These are phyloP conservation scores for Fusarium caatingaense DNA, from an alignment of 2,329 filamentous ascomycete species.

Conservation along the genomic window DNA sequence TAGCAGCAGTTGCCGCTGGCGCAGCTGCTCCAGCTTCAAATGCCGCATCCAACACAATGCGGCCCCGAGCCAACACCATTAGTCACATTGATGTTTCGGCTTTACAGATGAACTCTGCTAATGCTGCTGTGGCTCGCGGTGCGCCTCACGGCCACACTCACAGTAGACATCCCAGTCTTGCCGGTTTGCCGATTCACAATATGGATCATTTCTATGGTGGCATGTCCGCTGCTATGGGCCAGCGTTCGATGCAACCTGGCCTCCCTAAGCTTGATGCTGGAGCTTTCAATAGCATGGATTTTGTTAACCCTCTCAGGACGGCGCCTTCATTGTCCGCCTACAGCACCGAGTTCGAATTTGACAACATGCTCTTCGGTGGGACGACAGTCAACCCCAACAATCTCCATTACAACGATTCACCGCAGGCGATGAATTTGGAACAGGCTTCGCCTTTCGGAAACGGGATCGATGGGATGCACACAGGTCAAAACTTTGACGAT, in stretches of 20 bases:
- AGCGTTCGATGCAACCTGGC: conserved; percentile 73
- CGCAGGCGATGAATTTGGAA: conserved; percentile 73
- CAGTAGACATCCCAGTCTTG: conserved; percentile 80
- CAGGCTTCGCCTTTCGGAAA: conserved; percentile 70
- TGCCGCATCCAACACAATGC: conserved; percentile 70
- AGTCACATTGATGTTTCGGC: conserved; percentile 86
- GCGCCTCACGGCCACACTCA: conserved; percentile 68
- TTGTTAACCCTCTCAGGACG: conserved; percentile 77
- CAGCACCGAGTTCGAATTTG: conserved; percentile 62
- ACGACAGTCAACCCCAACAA: conserved; percentile 77
- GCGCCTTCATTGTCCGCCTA: conserved; percentile 75
- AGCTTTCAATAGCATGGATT: conserved; percentile 72
- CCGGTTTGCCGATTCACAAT: conserved; percentile 70
- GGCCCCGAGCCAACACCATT: conserved; percentile 94
- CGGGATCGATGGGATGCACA: conserved; percentile 68
- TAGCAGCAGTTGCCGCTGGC: conserved; percentile 57
- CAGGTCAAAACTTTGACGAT: conserved; percentile 75
- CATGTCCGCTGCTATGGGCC: conserved; percentile 76
- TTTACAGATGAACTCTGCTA: conserved; percentile 75
- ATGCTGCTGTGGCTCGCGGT: conserved; percentile 62
- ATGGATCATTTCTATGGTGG: conserved; percentile 75
- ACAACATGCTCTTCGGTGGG: conserved; percentile 73
- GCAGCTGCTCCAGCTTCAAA: conserved; percentile 56
- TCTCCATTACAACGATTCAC: conserved; percentile 86
- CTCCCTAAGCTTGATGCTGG: conserved; percentile 88